Evolutionary conservation across 2,329 filamentous ascomycete species (phyloP), one percentile per base, ranked within the genome.

Genomic region (Fusarium piperis): DNA sequence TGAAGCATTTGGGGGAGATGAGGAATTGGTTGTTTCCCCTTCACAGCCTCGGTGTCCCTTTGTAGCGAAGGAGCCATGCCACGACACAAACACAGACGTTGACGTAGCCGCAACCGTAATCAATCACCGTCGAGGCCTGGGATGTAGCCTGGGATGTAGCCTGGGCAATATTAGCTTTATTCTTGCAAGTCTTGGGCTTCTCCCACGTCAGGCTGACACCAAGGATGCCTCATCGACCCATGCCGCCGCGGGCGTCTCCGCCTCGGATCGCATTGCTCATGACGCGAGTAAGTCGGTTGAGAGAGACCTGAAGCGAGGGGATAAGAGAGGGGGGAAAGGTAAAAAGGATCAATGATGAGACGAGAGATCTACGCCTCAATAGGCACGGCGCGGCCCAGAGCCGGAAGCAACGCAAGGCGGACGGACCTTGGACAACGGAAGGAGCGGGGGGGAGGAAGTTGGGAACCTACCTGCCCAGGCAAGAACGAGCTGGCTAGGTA

Each of bases 81-180:
- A 71, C 68, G 56, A 52, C 58, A 65, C 63, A 65, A 69, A 64
- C 68, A 72, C 55, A 57, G 55, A n/a, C 68, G 38, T 41, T 38
- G 53, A 41, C 23, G 56, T 48, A 46, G 56, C 18, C 13, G 39
- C 38, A 44, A 15, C 28, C 28, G 3, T 46, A 30, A 30, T 35
- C 39, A 56, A 30, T 58, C 36, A 28, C 18, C 35, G 23, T 44
- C 20, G 36, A 44, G n/a, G 26, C 15, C 16, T 23, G 33, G 30
- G 48, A 32, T 20, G 38, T 56, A 53, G 26, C 15, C 16, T 23
- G 33, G 30, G 48, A 32, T 20, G 38, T 56, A 53, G 59, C 59
- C 56, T 51, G 16, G 28, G 30, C 38, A 18, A n/a, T 61, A 64
- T 70, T 58, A 70, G 61, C 61, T 32, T 51, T 51, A 65, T 62